Percentiles rank a stretch among this genome's conserved stretches.
These are phyloP conservation scores for Penicillium riverlandense DNA, from an alignment of 495 filamentous ascomycete genomes.

Conservation along the genomic window DNA sequence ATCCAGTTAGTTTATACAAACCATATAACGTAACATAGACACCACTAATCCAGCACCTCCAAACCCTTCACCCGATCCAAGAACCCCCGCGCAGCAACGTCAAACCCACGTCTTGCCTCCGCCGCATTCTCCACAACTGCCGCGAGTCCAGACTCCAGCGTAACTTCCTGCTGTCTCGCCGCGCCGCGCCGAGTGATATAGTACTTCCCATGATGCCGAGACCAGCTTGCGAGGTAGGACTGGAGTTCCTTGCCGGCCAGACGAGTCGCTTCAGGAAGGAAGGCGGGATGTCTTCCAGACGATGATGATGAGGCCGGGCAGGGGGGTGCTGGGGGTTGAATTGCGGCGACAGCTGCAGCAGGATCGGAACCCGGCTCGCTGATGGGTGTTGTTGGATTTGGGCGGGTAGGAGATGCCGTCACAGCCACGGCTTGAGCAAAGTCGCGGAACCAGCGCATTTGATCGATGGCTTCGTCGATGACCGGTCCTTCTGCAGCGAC, in stretches of 20 bases:
- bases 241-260: slow-evolving; percentile 30
- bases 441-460: slow-evolving; percentile 25
- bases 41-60: no score
- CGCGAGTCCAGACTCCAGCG: slow-evolving; percentile 15
- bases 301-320: not conserved
- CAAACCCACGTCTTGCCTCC: slow-evolving; percentile 1
- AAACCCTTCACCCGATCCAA: no score
- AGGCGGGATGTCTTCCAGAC: slow-evolving; percentile 5
- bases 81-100: no score
- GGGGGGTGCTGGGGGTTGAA: not conserved
- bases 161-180: slow-evolving; percentile 24
- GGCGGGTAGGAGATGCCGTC: no score
- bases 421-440: slow-evolving; percentile 8
- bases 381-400: not conserved
- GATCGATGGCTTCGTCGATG: slow-evolving; percentile 9
- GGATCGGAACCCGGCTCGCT: not conserved
- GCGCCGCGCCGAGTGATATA: slow-evolving; percentile 35
- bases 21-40: no score
- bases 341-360: not conserved
- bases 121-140: slow-evolving; percentile 12
- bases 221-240: slow-evolving; percentile 32
- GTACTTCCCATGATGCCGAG: slow-evolving; percentile 28
- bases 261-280: slow-evolving; percentile 15
- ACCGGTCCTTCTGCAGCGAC: no score
- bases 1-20: no score